These are phyloP conservation scores for Colletotrichum falcatum DNA, from an alignment of 2,329 filamentous ascomycete genomes.

Conservation along the genomic window DNA sequence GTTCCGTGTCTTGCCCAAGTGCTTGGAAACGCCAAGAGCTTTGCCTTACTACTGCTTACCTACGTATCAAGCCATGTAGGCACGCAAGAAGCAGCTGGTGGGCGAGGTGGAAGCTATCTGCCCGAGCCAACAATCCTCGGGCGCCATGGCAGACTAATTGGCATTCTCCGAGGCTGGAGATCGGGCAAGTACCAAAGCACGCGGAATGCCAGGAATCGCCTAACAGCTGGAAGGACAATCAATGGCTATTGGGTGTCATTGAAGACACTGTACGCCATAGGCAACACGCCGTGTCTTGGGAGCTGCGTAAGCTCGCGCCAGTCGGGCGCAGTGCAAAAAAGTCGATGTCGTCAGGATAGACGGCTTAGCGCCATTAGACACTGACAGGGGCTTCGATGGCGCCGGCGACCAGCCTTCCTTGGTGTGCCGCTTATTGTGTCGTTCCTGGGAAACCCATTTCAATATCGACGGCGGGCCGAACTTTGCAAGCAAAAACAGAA, in stretches of 20 bases:
- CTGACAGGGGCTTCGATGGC: conserved; percentile 35
- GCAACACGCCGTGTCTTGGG: conserved; percentile 32
- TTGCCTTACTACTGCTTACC: neutral
- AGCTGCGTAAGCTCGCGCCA: conserved; percentile 36
- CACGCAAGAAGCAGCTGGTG: neutral
- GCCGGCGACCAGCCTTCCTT: conserved; percentile 11
- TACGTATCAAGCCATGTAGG: neutral
- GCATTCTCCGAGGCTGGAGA: conserved; percentile 3
- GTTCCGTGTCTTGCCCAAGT: conserved; percentile 1
- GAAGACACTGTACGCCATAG: conserved; percentile 21
- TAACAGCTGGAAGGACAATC: neutral
- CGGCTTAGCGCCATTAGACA: conserved; percentile 31
- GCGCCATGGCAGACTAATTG: conserved; percentile 14
- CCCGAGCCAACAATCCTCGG: conserved; percentile 12
- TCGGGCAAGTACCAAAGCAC: neutral
- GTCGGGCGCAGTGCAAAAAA: conserved; percentile 22
- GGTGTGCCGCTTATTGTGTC: neutral
- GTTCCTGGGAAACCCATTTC: neutral
- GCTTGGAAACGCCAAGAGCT: neutral
- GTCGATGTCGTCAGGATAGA: conserved; percentile 42
- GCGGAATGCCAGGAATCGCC: conserved; percentile 14
- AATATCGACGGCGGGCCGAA: too few relatives aligned
- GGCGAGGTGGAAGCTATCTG: neutral
- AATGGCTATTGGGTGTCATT: neutral
- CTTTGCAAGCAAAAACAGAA: neutral